Percentiles rank a stretch among this genome's conserved stretches.
Evolutionary conservation across 495 filamentous ascomycete genomes (phyloP).

Genomic region (Aspergillus cristatus): DNA sequence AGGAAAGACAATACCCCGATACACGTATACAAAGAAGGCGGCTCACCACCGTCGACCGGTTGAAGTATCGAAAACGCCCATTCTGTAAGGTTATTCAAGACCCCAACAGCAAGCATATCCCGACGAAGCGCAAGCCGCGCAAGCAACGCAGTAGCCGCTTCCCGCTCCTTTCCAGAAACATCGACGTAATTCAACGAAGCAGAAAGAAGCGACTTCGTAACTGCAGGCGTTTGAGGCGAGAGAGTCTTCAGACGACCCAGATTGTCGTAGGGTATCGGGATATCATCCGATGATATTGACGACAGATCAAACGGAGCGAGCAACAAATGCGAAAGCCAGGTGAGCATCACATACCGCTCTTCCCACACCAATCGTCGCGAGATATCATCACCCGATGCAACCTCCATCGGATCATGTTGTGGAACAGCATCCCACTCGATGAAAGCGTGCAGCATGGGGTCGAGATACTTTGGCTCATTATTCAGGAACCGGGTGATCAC

Average conservation of each 20-base stretch:
- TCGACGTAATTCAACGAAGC: constrained; percentile 63
- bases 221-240: constrained; percentile 47
- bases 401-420: constrained; percentile 5
- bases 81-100: constrained; percentile 53
- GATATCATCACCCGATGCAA: constrained; percentile 3
- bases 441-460: constrained; percentile 64
- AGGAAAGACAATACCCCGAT: constrained; percentile 75
- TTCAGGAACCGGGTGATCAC: constrained; percentile 82
- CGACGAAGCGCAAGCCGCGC: constrained; percentile 69
- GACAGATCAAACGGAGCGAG: constrained; percentile 88
- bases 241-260: constrained; percentile 14
- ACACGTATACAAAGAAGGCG: constrained; percentile 44
- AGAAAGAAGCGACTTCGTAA: constrained; percentile 59
- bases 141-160: constrained; percentile 74
- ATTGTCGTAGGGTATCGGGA: constrained; percentile 23
- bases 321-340: constrained; percentile 89
- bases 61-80: constrained; percentile 58
- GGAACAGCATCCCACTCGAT: constrained; percentile 34
- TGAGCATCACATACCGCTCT: constrained; percentile 75
- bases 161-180: constrained; percentile 73
- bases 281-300: constrained; percentile 61
- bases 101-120: constrained; percentile 75
- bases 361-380: constrained; percentile 58
- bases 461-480: constrained; percentile 77
- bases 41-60: constrained; percentile 21